Evolutionary conservation across 2,329 filamentous ascomycete species (phyloP).

Genomic region (Fusarium sp.): DNA sequence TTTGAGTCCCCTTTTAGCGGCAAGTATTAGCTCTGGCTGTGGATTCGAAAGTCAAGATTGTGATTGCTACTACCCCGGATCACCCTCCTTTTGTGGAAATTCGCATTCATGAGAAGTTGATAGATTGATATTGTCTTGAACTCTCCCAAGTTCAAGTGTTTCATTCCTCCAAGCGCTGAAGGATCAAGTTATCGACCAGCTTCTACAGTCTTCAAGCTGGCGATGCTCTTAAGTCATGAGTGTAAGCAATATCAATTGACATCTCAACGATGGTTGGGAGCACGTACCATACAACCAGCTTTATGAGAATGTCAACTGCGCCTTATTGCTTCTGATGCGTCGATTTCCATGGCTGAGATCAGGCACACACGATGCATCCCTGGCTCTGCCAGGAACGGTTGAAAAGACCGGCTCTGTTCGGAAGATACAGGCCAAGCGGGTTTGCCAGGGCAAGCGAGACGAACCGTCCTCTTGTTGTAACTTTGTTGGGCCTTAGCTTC

Average conservation of each 20-base stretch:
- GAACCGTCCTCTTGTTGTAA: conserved; percentile 26
- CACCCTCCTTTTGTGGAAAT: conserved; percentile 22
- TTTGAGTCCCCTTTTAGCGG: conserved; percentile 21
- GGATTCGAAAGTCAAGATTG: conserved; percentile 20
- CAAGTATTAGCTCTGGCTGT: conserved; percentile 23
- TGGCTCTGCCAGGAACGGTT: conserved; percentile 29
- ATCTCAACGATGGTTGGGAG: conserved; percentile 15
- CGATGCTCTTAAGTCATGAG: not conserved
- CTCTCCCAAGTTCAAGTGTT: conserved; percentile 20
- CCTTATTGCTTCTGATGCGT: conserved; percentile 26
- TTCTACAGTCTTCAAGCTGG: not conserved
- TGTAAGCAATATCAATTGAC: not conserved
- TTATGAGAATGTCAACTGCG: conserved; percentile 29
- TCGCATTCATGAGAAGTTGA: conserved; percentile 20
- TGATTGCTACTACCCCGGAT: conserved; percentile 36
- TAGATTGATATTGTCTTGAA: conserved; percentile 8
- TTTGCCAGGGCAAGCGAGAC: conserved; percentile 32
- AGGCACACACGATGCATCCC: conserved; percentile 34
- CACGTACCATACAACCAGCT: conserved; percentile 9
- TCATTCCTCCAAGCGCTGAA: not conserved
- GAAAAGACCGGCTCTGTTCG: conserved; percentile 18
- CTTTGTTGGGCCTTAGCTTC: conserved; percentile 35
- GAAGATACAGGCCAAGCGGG: not conserved
- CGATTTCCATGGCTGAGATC: conserved; percentile 24
- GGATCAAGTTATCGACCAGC: not conserved